Conservation (phyloP, 768 basidiomycete genomes). For the Macrocybe gigantea region DNA sequence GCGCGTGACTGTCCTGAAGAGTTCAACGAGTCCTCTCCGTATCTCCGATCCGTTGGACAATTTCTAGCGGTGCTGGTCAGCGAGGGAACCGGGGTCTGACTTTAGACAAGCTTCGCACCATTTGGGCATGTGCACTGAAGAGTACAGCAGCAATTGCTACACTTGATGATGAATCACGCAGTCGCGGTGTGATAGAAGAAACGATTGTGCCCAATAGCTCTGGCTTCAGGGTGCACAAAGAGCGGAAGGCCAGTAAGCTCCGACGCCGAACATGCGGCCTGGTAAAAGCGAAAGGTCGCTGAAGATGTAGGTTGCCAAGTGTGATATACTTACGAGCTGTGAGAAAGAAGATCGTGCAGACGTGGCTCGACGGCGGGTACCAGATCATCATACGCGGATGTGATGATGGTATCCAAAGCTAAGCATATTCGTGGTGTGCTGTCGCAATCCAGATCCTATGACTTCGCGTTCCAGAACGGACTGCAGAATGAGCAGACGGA, state of each 20-base stretch:
- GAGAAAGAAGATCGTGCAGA: slow-evolving; percentile 59
- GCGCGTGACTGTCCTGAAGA: no score
- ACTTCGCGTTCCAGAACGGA: background rate
- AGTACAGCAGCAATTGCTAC: no score
- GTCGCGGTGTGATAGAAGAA: no score
- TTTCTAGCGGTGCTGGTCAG: no score
- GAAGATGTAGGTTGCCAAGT: slow-evolving; percentile 2
- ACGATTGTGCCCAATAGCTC: slow-evolving; percentile 38
- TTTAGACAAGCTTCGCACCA: no score
- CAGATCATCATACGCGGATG: slow-evolving; percentile 56
- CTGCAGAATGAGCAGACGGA: background rate
- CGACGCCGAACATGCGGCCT: slow-evolving; percentile 60
- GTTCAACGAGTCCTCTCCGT: no score
- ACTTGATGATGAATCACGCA: no score
- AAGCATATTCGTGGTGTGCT: slow-evolving; percentile 55
- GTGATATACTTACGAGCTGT: slow-evolving; percentile 66
- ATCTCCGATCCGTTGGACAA: no score
- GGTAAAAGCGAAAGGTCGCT: slow-evolving; percentile 1
- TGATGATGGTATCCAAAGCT: slow-evolving; percentile 65
- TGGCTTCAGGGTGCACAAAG: slow-evolving; percentile 40
- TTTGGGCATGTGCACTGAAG: no score
- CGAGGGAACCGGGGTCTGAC: no score
- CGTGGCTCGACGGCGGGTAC: slow-evolving; percentile 72
- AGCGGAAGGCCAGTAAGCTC: slow-evolving; percentile 51
- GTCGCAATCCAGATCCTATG: slow-evolving; percentile 66